phyloP scores from a whole-genome alignment of 2,329 filamentous ascomycete species.

The Verticillium dahliae region DNA sequence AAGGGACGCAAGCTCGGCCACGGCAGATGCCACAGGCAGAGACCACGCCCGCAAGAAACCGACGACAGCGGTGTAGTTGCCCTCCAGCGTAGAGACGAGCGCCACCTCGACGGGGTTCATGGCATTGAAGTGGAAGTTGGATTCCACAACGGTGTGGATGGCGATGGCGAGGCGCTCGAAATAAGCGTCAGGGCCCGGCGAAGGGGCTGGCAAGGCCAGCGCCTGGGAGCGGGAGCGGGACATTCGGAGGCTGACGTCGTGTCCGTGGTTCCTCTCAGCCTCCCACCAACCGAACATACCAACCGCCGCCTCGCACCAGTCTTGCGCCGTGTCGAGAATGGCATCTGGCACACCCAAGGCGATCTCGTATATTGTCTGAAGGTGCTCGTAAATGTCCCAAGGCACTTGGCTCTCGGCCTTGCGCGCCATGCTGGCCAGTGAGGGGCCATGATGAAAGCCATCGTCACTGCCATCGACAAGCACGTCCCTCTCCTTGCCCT shows the following conservation, averaged over 20 bases:
- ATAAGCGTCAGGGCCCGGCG: conserved; percentile 60
- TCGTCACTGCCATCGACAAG: conserved; percentile 19
- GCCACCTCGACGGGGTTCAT: conserved; percentile 73
- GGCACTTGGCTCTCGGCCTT: conserved; percentile 82
- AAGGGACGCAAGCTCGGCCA: conserved; percentile 77
- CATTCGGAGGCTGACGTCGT: conserved; percentile 30
- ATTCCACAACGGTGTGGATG: conserved; percentile 61
- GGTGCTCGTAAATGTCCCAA: conserved; percentile 82
- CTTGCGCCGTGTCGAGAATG: conserved; percentile 70
- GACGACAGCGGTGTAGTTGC: conserved; percentile 70
- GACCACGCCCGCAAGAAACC: conserved; percentile 75
- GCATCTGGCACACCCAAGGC: conserved; percentile 69
- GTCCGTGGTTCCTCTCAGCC: conserved; percentile 38
- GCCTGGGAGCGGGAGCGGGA: conserved; percentile 34
- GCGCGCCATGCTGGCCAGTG: conserved; percentile 60
- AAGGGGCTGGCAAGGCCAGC: conserved; percentile 26
- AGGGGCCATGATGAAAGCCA: conserved; percentile 27
- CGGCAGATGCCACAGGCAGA: conserved; percentile 66
- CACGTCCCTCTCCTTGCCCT: conserved; percentile 54
- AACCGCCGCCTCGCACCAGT: conserved; percentile 87
- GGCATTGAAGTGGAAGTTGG: conserved; percentile 72
- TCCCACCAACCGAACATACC: conserved; percentile 90
- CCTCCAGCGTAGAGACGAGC: conserved; percentile 75
- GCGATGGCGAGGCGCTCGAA: conserved; percentile 64
- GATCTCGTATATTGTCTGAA: conserved; percentile 75